Evolutionary conservation across 2,329 filamentous ascomycete species (phyloP).

Genomic region (Sphaceloma murrayae): DNA sequence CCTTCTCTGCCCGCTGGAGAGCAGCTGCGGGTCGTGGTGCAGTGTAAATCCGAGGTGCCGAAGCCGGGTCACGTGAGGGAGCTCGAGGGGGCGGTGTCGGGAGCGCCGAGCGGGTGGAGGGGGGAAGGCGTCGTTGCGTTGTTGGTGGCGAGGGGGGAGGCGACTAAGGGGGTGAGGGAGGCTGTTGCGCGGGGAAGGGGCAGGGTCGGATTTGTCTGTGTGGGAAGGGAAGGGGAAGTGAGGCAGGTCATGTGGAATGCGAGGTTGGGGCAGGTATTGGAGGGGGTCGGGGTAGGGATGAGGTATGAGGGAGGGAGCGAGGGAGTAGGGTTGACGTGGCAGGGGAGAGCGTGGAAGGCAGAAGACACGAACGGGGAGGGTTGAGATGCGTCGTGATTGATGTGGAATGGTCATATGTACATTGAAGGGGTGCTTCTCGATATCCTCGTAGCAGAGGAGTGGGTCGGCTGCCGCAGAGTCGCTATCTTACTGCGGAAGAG

Average conservation of each 20-base stretch:
- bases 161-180: conserved; percentile 70
- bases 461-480: background rate
- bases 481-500: background rate
- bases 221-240: conserved; percentile 48
- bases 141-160: conserved; percentile 57
- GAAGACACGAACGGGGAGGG: background rate
- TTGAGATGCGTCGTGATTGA: no score
- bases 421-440: background rate
- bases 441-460: no score
- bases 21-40: conserved; percentile 41
- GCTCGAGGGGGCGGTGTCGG: conserved; percentile 66
- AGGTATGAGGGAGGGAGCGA: conserved; percentile 18
- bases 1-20: conserved; percentile 31
- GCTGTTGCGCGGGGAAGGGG: conserved; percentile 56
- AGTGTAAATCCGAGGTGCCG: conserved; percentile 57
- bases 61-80: conserved; percentile 57
- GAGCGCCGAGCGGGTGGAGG: conserved; percentile 64
- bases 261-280: conserved; percentile 50
- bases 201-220: conserved; percentile 63
- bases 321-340: conserved; percentile 25
- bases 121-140: conserved; percentile 57
- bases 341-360: conserved; percentile 22
- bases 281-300: conserved; percentile 35
- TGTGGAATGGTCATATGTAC: conserved; percentile 6
- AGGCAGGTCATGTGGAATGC: conserved; percentile 66